These are phyloP conservation scores for Suhomyces bolitotheri DNA, from an alignment of 1,139 yeast genomes.

Conservation along the genomic window DNA sequence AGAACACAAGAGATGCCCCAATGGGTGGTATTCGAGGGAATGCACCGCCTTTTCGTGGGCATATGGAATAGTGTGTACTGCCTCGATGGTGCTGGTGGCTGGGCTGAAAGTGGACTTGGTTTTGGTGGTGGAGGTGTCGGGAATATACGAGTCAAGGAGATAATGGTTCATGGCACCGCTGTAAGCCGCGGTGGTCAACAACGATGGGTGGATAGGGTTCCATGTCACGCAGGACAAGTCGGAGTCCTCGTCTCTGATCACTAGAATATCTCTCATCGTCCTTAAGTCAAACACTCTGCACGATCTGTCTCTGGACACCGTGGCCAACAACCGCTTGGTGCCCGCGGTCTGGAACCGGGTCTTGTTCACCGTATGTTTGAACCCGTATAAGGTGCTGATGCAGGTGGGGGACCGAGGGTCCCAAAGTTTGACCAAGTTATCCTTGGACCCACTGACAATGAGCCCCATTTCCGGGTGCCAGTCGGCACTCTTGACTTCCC, in stretches of 20 bases:
- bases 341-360: conserved; percentile 80
- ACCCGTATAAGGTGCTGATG: conserved; percentile 81
- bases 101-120: conserved; percentile 8
- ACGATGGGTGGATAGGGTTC: conserved; percentile 86
- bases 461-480: conserved; percentile 94
- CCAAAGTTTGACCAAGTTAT: conserved; percentile 90
- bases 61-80: conserved; percentile 71
- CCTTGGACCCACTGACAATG: conserved; percentile 87
- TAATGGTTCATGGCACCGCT: conserved; percentile 87
- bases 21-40: conserved; percentile 87
- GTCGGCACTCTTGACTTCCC: conserved; percentile 97
- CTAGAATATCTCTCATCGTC: conserved; percentile 73
- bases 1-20: conserved; percentile 87
- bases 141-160: conserved; percentile 56
- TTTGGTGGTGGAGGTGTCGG: conserved; percentile 21
- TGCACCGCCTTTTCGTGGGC: conserved; percentile 96
- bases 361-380: conserved; percentile 87
- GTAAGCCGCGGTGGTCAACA: conserved; percentile 83
- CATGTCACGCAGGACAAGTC: conserved; percentile 86
- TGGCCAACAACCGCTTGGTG: conserved; percentile 69
- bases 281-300: conserved; percentile 85
- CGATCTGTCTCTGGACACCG: conserved; percentile 86
- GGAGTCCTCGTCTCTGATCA: conserved; percentile 76
- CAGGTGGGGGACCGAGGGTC: conserved; percentile 83
- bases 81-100: conserved; percentile 29